Base-by-base conservation (phyloP, 192 early-diverging fungal species). In the Backusella sp. region DNA sequence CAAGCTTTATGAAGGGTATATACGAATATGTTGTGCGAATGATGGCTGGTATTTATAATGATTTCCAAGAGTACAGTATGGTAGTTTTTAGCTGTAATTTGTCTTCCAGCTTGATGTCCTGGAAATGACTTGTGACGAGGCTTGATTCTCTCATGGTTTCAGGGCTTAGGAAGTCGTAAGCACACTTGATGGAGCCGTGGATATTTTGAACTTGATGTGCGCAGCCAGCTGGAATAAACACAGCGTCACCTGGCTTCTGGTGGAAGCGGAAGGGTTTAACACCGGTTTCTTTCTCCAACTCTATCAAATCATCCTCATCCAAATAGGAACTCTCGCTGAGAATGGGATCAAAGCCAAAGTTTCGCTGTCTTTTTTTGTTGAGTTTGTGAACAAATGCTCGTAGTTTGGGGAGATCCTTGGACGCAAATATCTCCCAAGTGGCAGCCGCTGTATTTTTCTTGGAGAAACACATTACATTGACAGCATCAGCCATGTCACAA, bases 181-280 rank as follows among this genome's bases (percentile, higher is more conserved):
- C 92, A 2, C 88, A 77, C 78, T 94, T 94, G 66, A 94, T 86
- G 9, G 88, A 87, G 39, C 81, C 86, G 11, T 85, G 76, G 53
- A 89, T 87, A 79, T 93, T 94, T 75, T 86, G 85, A 21, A 94
- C 93, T 79, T 94, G 93, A 41, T 93, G 91, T 0, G 91, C 90
- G 35, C 86, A 91, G 14, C 94, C 94, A 15, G 92, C 94, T 0
- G 94, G 92, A 0, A 95, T 84, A 84, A 91, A 94, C 1, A 95
- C 88, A 0, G 90, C 88, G 77, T 95, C 94, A 12, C 92, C 91
- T 0, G 88, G 85, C 42, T 87, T 86, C 79, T 95, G 92, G 68
- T 85, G 86, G 0, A 95, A 65, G n/a, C 90, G 83, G 80, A 86
- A 92, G 37, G 83, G 78, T 6, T 70, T 66, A 17, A 88, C 82